Evolutionary conservation across 805 yeast species (phyloP).

Genomic region (Candida taoyuanica): DNA sequence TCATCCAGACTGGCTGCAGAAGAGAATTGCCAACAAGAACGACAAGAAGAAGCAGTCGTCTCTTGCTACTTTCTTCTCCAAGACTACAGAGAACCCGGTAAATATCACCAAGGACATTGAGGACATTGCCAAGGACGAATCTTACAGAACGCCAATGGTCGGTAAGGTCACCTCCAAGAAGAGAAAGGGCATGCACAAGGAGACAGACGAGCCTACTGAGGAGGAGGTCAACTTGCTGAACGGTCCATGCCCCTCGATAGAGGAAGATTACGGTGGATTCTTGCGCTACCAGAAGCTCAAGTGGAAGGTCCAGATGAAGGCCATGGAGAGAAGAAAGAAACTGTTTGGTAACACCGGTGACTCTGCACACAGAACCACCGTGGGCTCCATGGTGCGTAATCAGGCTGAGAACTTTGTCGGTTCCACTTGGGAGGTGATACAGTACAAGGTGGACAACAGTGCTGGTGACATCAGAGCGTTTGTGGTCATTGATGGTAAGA

Average conservation of each 20-base stretch:
- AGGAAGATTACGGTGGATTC: slow-evolving; percentile 63
- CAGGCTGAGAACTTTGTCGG: slow-evolving; percentile 79
- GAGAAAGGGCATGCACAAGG: slow-evolving; percentile 30
- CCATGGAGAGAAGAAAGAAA: slow-evolving; percentile 64
- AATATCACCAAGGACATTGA: slow-evolving; percentile 63
- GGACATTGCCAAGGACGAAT: slow-evolving; percentile 48
- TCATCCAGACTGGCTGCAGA: slow-evolving; percentile 91
- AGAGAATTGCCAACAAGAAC: slow-evolving; percentile 51
- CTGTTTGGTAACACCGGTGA: slow-evolving; percentile 68
- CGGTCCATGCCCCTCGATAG: slow-evolving; percentile 60
- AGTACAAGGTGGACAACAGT: slow-evolving; percentile 50
- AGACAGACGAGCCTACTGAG: slow-evolving; percentile 33
- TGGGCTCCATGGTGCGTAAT: slow-evolving; percentile 65
- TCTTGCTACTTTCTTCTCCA: slow-evolving; percentile 51
- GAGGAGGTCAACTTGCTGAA: slow-evolving; percentile 48
- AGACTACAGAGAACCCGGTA: slow-evolving; percentile 37
- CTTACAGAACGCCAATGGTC: slow-evolving; percentile 24
- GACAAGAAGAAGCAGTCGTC: slow-evolving; percentile 72
- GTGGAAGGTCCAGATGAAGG: slow-evolving; percentile 77
- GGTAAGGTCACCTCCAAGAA: slow-evolving; percentile 36
- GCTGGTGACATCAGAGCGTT: slow-evolving; percentile 79
- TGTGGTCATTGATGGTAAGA: slow-evolving; percentile 61
- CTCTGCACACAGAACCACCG: slow-evolving; percentile 50
- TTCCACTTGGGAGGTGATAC: slow-evolving; percentile 81
- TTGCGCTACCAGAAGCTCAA: slow-evolving; percentile 76